phyloP scores from a whole-genome alignment of 2,329 filamentous ascomycete species.

The Trichoderma simmonsii region DNA sequence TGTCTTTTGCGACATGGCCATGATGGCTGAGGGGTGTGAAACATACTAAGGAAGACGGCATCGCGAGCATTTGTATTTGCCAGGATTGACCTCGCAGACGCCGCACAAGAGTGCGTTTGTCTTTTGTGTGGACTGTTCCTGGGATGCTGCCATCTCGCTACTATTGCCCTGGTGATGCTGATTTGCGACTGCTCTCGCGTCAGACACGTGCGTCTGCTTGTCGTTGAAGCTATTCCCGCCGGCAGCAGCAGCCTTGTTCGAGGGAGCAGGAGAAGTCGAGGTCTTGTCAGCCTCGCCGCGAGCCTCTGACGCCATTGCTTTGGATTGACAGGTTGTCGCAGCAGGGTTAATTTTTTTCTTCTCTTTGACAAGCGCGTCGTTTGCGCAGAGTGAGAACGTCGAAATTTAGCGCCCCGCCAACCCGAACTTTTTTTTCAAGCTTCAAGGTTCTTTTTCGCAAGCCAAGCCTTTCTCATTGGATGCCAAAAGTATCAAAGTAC shows the following conservation, averaged over 20 bases:
- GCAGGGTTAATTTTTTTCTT: background rate
- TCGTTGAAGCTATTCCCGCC: background rate
- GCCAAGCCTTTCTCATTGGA: background rate
- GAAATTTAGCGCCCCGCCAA: conserved; percentile 5
- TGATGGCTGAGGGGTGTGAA: background rate
- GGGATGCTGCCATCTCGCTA: background rate
- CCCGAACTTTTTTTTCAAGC: background rate
- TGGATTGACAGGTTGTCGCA: background rate
- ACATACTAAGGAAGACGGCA: conserved; percentile 59
- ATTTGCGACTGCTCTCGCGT: background rate
- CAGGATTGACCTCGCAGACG: conserved; percentile 49
- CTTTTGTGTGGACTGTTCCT: background rate
- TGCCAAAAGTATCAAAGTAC: background rate
- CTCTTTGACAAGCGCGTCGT: background rate
- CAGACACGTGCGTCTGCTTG: conserved; percentile 3
- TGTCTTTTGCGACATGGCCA: background rate
- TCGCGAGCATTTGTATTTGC: conserved; percentile 62
- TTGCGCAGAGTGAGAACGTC: background rate
- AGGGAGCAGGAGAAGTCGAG: background rate
- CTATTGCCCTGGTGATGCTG: background rate
- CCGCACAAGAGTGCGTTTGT: conserved; percentile 37
- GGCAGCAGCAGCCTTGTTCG: background rate
- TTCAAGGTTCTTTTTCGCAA: background rate
- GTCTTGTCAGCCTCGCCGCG: background rate
- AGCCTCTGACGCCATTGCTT: conserved; percentile 6